Evolutionary conservation across 805 yeast species (phyloP).

Genomic region (Kazachstania psychrophila): DNA sequence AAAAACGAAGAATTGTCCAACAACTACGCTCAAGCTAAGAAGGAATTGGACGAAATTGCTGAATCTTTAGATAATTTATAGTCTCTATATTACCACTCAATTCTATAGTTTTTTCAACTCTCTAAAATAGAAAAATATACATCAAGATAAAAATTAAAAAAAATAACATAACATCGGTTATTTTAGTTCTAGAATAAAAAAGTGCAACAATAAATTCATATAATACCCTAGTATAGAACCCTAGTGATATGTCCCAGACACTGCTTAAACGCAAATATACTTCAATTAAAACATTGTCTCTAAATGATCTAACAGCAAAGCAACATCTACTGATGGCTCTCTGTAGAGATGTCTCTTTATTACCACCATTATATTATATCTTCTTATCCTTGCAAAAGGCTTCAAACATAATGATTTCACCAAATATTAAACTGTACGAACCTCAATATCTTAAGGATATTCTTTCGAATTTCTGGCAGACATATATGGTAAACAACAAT

Average conservation of each 20-base stretch:
- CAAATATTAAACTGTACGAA: slow-evolving; percentile 18
- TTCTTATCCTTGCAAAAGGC: slow-evolving; percentile 33
- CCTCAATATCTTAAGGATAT: slow-evolving; percentile 18
- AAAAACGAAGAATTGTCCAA: slow-evolving; percentile 77
- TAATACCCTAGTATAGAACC: no score
- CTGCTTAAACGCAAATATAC: slow-evolving; percentile 9
- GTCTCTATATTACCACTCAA: no score
- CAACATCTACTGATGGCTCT: slow-evolving; percentile 68
- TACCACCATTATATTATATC: slow-evolving; percentile 54
- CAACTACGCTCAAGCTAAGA: slow-evolving; percentile 71
- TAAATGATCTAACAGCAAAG: slow-evolving; percentile 61
- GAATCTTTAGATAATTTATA: slow-evolving; percentile 67
- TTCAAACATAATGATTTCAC: slow-evolving; percentile 10
- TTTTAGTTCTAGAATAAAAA: no score
- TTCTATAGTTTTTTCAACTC: no score
- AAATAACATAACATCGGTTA: no score
- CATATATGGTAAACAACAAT: slow-evolving; percentile 16
- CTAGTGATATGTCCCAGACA: no score
- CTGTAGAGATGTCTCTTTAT: slow-evolving; percentile 69
- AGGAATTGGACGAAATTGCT: slow-evolving; percentile 89
- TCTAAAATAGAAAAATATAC: no score
- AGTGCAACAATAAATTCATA: no score
- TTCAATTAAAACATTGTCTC: slow-evolving; percentile 50
- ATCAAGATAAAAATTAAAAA: no score
- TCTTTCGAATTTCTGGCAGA: slow-evolving; percentile 16